Percentiles rank a stretch among this genome's conserved stretches.
Conservation (phyloP, 1,139 yeast genomes). For the Blastobotrys capitulatus region DNA sequence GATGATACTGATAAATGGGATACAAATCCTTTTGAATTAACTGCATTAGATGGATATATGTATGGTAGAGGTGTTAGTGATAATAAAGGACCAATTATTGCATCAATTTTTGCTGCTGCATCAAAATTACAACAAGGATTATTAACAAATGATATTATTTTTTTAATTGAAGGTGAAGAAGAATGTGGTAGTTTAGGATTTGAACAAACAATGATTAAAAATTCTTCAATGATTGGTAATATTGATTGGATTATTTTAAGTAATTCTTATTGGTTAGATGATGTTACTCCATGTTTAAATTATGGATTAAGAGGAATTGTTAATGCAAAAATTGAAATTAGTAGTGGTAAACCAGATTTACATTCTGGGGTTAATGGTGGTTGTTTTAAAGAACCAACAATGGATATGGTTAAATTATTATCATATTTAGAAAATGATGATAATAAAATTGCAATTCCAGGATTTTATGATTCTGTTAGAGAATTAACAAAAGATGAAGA, state of each 20-base stretch:
- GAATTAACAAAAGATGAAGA: slow-evolving; percentile 54
- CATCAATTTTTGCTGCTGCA: slow-evolving; percentile 84
- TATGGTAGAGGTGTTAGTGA: slow-evolving; percentile 93
- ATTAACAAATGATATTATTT: slow-evolving; percentile 68
- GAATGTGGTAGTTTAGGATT: slow-evolving; percentile 91
- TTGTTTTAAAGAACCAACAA: slow-evolving; percentile 77
- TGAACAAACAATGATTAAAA: slow-evolving; percentile 51
- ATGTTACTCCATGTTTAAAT: slow-evolving; percentile 80
- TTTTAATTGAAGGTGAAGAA: slow-evolving; percentile 91
- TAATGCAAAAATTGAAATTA: slow-evolving; percentile 65
- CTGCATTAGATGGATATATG: slow-evolving; percentile 76
- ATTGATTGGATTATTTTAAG: slow-evolving; percentile 88
- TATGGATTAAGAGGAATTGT: slow-evolving; percentile 92
- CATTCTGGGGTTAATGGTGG: slow-evolving; percentile 99
- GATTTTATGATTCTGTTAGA: slow-evolving; percentile 61
- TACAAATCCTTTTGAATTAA: slow-evolving; percentile 70
- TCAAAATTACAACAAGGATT: slow-evolving; percentile 51
- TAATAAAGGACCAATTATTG: slow-evolving; percentile 91
- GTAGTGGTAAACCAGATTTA: slow-evolving; percentile 74
- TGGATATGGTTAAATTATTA: slow-evolving; percentile 71
- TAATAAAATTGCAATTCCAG: slow-evolving; percentile 50
- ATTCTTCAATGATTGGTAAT: slow-evolving; percentile 51
- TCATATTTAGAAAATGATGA: slow-evolving; percentile 51
- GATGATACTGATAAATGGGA: slow-evolving; percentile 59
- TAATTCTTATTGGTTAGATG: slow-evolving; percentile 93